A percentile compares a stretch with the other conserved stretches of the same genome.
Conservation (phyloP, 495 filamentous ascomycete species). For the Cercophora scortea region DNA sequence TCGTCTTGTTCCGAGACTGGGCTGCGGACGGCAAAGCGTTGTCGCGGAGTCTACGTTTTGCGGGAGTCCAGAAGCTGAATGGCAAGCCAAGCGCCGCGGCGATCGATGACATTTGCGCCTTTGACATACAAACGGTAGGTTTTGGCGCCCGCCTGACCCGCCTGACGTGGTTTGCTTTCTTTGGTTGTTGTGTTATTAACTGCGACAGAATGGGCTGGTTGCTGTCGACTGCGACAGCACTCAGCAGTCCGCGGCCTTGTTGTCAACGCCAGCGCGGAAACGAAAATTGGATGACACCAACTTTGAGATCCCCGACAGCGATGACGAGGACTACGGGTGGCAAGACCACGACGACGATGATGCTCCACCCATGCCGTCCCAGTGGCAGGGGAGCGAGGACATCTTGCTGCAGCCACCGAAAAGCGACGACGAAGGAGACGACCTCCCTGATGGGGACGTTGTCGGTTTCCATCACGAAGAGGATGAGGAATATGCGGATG, state of each 20-base stretch:
- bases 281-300: constrained; percentile 35
- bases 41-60: constrained; percentile 26
- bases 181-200: constrained; percentile 3
- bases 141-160: neutral
- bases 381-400: constrained; percentile 47
- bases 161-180: constrained; percentile 7
- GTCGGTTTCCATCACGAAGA: neutral
- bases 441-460: neutral
- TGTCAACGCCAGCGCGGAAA: constrained; percentile 28
- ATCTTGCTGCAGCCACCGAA: constrained; percentile 28
- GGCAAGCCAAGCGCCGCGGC: constrained; percentile 21
- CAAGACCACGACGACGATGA: constrained; percentile 38
- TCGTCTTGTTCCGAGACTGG: constrained; percentile 68
- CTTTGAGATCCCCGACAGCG: constrained; percentile 43
- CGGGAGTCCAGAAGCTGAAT: constrained; percentile 37
- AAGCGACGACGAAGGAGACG: constrained; percentile 18
- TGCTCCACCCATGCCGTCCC: constrained; percentile 37
- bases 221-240: constrained; percentile 17
- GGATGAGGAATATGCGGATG: neutral
- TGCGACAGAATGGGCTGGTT: constrained; percentile 16
- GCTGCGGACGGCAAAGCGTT: constrained; percentile 1
- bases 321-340: constrained; percentile 45
- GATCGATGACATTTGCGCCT: constrained; percentile 29
- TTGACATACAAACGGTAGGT: constrained; percentile 31
- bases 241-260: constrained; percentile 15